Conservation (phyloP, 768 basidiomycete species). For the Auriculariales sp. region DNA sequence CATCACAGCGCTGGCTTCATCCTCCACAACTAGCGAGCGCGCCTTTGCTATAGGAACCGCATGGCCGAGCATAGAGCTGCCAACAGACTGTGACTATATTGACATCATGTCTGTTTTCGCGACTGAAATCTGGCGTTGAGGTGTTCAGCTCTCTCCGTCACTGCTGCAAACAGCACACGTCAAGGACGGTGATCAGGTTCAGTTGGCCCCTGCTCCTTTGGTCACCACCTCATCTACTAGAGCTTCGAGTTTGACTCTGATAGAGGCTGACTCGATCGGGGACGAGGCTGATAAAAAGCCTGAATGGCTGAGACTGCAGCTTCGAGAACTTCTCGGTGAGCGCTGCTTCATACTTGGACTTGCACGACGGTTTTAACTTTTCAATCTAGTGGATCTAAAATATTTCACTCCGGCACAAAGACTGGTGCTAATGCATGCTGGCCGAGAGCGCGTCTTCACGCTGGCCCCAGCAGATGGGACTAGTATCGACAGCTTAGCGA, state of each 20-base stretch:
- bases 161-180: slow-evolving; percentile 48
- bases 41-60: slow-evolving; percentile 48
- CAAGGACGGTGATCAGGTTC: slow-evolving; percentile 30
- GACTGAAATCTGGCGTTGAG: slow-evolving; percentile 21
- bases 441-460: slow-evolving; percentile 40
- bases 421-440: slow-evolving; percentile 52
- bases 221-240: slow-evolving; percentile 20
- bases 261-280: no score
- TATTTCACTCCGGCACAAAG: slow-evolving; percentile 48
- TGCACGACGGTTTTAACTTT: slow-evolving; percentile 3
- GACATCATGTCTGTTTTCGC: slow-evolving; percentile 2
- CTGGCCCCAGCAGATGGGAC: no score
- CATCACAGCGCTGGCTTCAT: slow-evolving; percentile 27
- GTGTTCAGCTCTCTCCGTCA: slow-evolving; percentile 38
- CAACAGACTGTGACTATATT: slow-evolving; percentile 38
- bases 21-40: slow-evolving; percentile 20
- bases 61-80: slow-evolving; percentile 60
- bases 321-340: slow-evolving; percentile 58
- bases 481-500: slow-evolving; percentile 22
- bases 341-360: slow-evolving; percentile 5
- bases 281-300: slow-evolving; percentile 12
- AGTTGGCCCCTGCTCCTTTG: slow-evolving; percentile 31
- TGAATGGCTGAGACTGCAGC: slow-evolving; percentile 54
- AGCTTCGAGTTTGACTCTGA: slow-evolving; percentile 35
- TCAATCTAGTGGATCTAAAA: slow-evolving; percentile 47